Evolutionary conservation across 108 stramenopile genomes (phyloP).

Genomic region (Nitzschia sp.): DNA sequence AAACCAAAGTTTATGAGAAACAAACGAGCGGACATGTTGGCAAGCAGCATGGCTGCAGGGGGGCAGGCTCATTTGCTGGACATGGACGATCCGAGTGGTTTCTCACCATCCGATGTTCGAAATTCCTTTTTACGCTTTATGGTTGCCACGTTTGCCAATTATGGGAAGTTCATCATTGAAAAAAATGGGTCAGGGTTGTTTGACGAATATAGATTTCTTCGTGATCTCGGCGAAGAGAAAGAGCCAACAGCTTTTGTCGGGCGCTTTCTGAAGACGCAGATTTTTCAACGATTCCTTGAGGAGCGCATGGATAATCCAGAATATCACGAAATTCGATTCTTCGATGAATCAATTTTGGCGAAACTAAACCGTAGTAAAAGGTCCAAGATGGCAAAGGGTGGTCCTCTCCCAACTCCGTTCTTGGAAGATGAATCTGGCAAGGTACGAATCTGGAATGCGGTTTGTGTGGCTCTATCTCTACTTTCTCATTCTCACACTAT

Average conservation of each 20-base stretch:
- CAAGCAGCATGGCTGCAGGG: constrained; percentile 4
- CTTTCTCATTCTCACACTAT: background rate
- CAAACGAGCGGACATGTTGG: constrained; percentile 8
- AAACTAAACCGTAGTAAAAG: constrained; percentile 81
- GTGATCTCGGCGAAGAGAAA: constrained; percentile 33
- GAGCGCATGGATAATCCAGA: constrained; percentile 53
- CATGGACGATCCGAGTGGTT: constrained; percentile 49
- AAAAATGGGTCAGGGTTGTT: constrained; percentile 39
- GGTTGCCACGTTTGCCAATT: constrained; percentile 64
- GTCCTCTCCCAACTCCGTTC: constrained; percentile 64
- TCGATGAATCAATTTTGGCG: constrained; percentile 86
- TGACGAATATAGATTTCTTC: constrained; percentile 52
- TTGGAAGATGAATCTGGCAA: constrained; percentile 52
- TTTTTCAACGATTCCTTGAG: constrained; percentile 81
- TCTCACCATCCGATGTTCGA: constrained; percentile 57
- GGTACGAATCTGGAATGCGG: background rate
- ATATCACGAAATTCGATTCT: constrained; percentile 78
- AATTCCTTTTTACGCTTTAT: constrained; percentile 81
- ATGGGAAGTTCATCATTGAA: constrained; percentile 46
- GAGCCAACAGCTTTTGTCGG: constrained; percentile 28
- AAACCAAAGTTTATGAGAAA: constrained; percentile 11
- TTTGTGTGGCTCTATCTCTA: too few relatives aligned
- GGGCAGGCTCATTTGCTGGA: constrained; percentile 29
- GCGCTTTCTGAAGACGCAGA: constrained; percentile 52
- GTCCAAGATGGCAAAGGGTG: constrained; percentile 38